Base-by-base conservation (phyloP, 495 filamentous ascomycete genomes). In the Aspergillus egyptiacus region DNA sequence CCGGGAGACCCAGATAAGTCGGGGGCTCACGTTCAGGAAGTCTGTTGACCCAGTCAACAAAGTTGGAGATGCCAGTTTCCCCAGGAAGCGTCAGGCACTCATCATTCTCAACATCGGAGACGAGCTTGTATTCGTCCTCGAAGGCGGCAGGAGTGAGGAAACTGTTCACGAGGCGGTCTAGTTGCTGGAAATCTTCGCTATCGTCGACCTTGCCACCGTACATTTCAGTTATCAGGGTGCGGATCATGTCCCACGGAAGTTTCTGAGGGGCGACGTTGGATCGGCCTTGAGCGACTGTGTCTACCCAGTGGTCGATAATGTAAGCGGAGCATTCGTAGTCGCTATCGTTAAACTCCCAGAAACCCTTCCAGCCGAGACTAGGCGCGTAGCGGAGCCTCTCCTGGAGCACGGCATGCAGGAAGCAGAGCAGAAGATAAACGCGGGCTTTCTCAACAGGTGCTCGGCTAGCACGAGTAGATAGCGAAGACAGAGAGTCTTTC, bases 291-390 rank as follows among this genome's bases (percentile, higher is more conserved):
- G 91, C 87, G 17, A 88, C 81, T 1, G 75, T 69, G 53, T 96
- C 88, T 48, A 96, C 76, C 93, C 94, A 99, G 43, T 84, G 85
- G 66, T 99, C 94, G 49, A 99, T 93, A 42, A 99, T 91, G 67
- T 85, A 88, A 45, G 88, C 89, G 13, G 85, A 95, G 72, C 93
- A 97, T 73, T 99, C 91, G 64, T 97, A 97, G 69, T 98, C 93
- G 56, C 91, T 95, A 66, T 99, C 93, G 62, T 99, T 99, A 64
- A 99, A 99, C 71, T 99, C 93, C 93, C 93, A 99, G 77, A 95
- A 95, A 47, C 89, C 88, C 73, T 95, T 95, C 93, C 94, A 97
- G 43, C 93, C 93, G 46, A 99, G 77, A 42, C 79, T 93, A 2
- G 93, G 94, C 15, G 90, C 91, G 60, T 99, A 99, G 49, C 93